A percentile compares a stretch with the other conserved stretches of the same genome.
Conservation (phyloP, 257 asterid species). For the Penstemon eatonii region DNA sequence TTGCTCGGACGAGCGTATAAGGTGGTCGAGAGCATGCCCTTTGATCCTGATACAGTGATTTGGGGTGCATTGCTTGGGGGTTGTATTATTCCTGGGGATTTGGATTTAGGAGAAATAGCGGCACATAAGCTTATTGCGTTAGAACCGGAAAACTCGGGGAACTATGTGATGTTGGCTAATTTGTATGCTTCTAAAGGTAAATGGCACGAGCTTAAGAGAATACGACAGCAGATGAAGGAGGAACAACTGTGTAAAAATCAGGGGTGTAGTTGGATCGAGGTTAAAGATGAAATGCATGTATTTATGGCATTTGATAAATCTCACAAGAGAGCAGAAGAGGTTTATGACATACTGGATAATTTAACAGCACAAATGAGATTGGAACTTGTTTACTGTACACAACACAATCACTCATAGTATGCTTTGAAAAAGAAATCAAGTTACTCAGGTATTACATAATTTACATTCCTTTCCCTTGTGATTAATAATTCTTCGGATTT, state of each 20-base stretch:
- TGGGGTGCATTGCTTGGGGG: conserved; percentile 90
- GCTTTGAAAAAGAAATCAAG: no score
- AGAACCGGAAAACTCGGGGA: conserved; percentile 58
- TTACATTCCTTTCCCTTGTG: no score
- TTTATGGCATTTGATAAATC: conserved; percentile 74
- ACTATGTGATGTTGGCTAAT: conserved; percentile 72
- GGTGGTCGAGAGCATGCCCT: conserved; percentile 44
- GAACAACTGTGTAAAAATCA: conserved; percentile 58
- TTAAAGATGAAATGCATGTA: conserved; percentile 48
- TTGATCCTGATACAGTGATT: conserved; percentile 60
- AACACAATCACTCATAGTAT: no score
- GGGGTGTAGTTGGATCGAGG: conserved; percentile 94
- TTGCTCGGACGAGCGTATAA: conserved; percentile 47
- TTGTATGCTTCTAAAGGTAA: conserved; percentile 68
- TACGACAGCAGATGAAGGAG: conserved; percentile 51
- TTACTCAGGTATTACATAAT: no score
- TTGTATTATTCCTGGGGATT: conserved; percentile 61
- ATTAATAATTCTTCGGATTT: no score
- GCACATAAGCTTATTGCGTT: conserved; percentile 55
- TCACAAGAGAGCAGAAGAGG: conserved; percentile 54
- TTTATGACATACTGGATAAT: conserved; percentile 55
- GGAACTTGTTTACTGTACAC: conserved; percentile 27
- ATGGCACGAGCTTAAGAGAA: conserved; percentile 61
- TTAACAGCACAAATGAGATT: conserved; percentile 60
- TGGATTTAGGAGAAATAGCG: conserved; percentile 64